A percentile compares a stretch with the other conserved stretches of the same genome.
Conservation (phyloP, 2,329 filamentous ascomycete species). For the Epichloe amarillans region DNA sequence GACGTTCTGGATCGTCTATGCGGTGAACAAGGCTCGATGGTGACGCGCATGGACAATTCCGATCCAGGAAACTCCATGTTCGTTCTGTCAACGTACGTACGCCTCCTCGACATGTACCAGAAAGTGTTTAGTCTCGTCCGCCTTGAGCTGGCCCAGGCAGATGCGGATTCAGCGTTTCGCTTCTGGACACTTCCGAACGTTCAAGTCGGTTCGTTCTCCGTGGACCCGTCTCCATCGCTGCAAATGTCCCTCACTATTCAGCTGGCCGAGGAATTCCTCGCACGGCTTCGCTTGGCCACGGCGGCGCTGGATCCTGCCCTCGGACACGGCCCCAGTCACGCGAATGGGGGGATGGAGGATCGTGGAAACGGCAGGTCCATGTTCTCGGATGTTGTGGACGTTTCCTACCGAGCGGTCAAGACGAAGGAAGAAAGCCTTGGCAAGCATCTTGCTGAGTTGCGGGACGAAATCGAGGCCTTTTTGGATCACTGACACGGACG, state of each 20-base stretch:
- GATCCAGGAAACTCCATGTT: conserved; percentile 26
- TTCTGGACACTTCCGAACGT: conserved; percentile 29
- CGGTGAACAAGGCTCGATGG: conserved; percentile 1
- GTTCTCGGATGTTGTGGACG: conserved; percentile 20
- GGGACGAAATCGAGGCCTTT: conserved; percentile 20
- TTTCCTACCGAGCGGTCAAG: conserved; percentile 18
- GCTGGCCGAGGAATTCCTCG: conserved; percentile 28
- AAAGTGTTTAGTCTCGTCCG: conserved; percentile 24
- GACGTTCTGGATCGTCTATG: conserved; percentile 20
- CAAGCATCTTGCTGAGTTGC: conserved; percentile 19
- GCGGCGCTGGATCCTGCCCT: conserved; percentile 14
- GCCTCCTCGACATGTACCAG: conserved; percentile 28
- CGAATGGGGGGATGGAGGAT: conserved; percentile 1
- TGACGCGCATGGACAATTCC: conserved; percentile 13
- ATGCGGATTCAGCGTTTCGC: conserved; percentile 16
- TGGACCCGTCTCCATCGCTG: conserved; percentile 25
- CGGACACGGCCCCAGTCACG: conserved; percentile 6
- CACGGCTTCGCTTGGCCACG: conserved; percentile 20
- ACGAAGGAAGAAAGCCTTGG: conserved; percentile 21
- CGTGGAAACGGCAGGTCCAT: conserved; percentile 14
- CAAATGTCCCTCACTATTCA: conserved; percentile 30
- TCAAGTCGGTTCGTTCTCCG: conserved; percentile 26
- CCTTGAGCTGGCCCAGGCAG: conserved; percentile 17
- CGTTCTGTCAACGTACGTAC: conserved; percentile 25
- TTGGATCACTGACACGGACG: conserved; percentile 11